Evolutionary conservation across 2,329 filamentous ascomycete species (phyloP), one percentile per base, ranked within the genome.

Genomic region (Sporothrix sp.): DNA sequence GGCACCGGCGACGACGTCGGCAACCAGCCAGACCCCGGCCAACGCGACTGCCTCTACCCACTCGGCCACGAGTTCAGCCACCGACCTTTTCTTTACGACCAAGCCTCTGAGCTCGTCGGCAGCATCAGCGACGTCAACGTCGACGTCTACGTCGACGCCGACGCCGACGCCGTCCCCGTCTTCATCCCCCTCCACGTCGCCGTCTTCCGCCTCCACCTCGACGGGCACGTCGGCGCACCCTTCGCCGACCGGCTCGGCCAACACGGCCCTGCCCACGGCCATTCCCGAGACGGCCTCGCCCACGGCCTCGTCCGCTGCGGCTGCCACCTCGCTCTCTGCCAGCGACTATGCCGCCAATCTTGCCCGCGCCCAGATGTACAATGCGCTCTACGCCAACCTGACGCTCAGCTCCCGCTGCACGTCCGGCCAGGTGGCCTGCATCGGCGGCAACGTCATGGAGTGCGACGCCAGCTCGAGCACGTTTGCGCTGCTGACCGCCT

Each of bases 401-500:
- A 72, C 68, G 1, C 63, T 68, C 6, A 56, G 70, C 18, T 72
- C 74, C 3, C 66, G 71, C 46, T 82, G 78, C 58, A 59, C 57
- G 0, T 48, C 59, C 1, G 66, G 65, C 23, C 72, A 79, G 52
- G 66, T 69, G 3, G 76, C 77, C 4, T 82, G 78, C 49, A 71
- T 81, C 39, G 60, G 66, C 13, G 73, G 75, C 20, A 67, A 71
- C 45, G 58, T 74, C 4, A 76, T 67, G n/a, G 60, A 60, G 13
- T 82, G 79, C 58, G 61, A 63, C 25, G 11, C 40, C 9, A 53
- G 55, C 10, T 52, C 54, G 5, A 71, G 71, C 16, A 59, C 57
- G 0, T 81, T 74, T 57, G 58, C 62, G 4, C 67, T 78, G 16
- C 59, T 57, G 0, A 54, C 61, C 9, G 71, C 71, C 36, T 65